Evolutionary conservation across 2,329 filamentous ascomycete species (phyloP), one percentile per base, ranked within the genome.

Genomic region (Colletotrichum horii): DNA sequence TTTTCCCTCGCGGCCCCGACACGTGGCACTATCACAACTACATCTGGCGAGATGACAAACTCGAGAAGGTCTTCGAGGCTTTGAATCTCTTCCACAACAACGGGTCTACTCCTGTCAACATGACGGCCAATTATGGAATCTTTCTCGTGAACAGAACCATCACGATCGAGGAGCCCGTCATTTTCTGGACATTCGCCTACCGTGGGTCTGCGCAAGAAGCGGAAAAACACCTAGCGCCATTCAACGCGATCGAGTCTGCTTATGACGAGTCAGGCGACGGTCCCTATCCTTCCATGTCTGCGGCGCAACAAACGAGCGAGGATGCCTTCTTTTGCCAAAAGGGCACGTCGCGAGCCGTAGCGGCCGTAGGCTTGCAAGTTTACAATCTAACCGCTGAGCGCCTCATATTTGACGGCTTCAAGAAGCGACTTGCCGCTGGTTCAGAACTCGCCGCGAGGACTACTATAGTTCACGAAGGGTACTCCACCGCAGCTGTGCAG

Each of bases 11-110:
- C 0, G 36, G 34, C n/a, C 22, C 62, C 1, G 76, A 78, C 2
- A 78, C 77, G 22, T 80, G 79, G 78, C 72, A 80, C 52, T 79
- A 78, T 55, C 79, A 79, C 38, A 80, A 75, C 48, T 81, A 80
- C 69, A 32, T 78, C 43, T 81, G 72, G 70, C 32, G 22, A 0
- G 67, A 69, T 9, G 77, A 78, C n/a, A 76, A 80, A 66, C 73
- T 80, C 24, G 79, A 80, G 34, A 34, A 60, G 3, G 52, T 80
- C 12, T 80, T 80, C 26, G 71, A 77, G n/a, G 73, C 66, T 24
- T n/a, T 78, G 8, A 81, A 80, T 24, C 16, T 34, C 14, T 75
- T 80, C 5, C 78, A 79, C 43, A 30, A 71, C 24, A 76, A 78
- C 24, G 78, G 78, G 19, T 66, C 36, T 19, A 73, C 77, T 15